Evolutionary conservation across 352 stramenopile species (phyloP).

Genomic region (Aphanomyces cochlioides): DNA sequence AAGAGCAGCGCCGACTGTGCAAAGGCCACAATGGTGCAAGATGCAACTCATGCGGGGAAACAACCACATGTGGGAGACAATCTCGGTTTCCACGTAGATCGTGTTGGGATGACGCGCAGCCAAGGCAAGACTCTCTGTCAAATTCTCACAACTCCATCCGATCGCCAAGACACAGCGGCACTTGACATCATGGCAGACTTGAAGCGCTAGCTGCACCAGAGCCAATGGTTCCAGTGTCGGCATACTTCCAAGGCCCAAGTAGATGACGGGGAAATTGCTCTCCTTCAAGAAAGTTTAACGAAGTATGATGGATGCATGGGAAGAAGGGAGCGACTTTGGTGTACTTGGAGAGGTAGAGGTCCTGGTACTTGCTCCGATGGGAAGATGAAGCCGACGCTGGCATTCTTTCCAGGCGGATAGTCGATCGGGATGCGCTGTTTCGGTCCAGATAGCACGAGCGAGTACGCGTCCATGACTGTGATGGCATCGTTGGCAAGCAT

Average conservation of each 20-base stretch:
- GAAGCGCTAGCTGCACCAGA: background rate
- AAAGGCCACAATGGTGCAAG: constrained; percentile 21
- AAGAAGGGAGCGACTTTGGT: background rate
- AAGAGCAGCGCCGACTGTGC: constrained; percentile 4
- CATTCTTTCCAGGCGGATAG: constrained; percentile 4
- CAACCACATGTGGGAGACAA: constrained; percentile 6
- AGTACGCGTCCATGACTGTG: background rate
- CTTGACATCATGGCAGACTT: constrained; percentile 7
- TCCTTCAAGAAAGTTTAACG: background rate
- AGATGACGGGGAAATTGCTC: constrained; percentile 15
- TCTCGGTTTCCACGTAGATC: background rate
- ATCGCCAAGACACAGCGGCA: constrained; percentile 14
- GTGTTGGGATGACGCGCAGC: background rate
- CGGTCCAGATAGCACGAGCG: constrained; percentile 6
- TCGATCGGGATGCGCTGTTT: background rate
- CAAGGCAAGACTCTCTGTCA: background rate
- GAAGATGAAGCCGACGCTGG: constrained; percentile 1
- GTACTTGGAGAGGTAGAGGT: background rate
- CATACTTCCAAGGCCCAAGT: constrained; percentile 30
- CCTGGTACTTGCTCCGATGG: background rate
- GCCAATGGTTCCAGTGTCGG: constrained; percentile 11
- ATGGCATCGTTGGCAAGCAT: constrained; percentile 14
- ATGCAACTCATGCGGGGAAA: constrained; percentile 26
- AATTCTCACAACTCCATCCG: background rate
- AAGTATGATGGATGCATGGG: background rate